Percentiles rank a stretch among this genome's conserved stretches.
These are phyloP conservation scores for Fusarium multiceps DNA, from an alignment of 2,329 filamentous ascomycete genomes.

Conservation along the genomic window DNA sequence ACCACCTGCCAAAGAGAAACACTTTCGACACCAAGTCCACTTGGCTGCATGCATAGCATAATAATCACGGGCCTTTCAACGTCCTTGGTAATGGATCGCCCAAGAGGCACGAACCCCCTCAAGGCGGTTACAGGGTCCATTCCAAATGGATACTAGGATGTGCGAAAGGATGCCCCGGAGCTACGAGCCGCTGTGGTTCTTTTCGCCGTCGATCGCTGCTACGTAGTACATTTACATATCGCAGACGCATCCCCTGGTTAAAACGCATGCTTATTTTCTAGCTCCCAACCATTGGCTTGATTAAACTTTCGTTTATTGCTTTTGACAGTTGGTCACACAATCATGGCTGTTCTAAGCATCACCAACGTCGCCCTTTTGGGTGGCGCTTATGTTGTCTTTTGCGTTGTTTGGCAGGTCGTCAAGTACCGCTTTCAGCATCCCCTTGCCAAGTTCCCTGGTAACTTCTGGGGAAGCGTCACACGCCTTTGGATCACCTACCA, in stretches of 20 bases:
- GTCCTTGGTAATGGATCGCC: slow-evolving; percentile 14
- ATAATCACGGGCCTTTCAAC: slow-evolving; percentile 17
- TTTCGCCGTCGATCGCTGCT: background rate
- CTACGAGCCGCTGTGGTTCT: background rate
- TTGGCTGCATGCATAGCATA: background rate
- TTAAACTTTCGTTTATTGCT: background rate
- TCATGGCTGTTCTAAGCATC: slow-evolving; percentile 26
- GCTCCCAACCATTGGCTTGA: slow-evolving; percentile 8
- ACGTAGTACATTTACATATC: background rate
- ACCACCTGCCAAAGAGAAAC: background rate
- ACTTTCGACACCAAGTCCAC: background rate
- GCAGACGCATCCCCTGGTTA: background rate
- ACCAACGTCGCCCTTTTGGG: slow-evolving; percentile 14
- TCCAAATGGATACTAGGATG: background rate
- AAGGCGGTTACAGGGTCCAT: background rate
- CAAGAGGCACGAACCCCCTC: background rate
- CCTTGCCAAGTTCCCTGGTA: slow-evolving; percentile 32
- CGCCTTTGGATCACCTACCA: slow-evolving; percentile 42
- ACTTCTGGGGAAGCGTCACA: slow-evolving; percentile 33
- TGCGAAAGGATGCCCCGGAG: background rate
- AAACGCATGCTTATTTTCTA: slow-evolving; percentile 15
- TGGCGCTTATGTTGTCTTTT: slow-evolving; percentile 15
- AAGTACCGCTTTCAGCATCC: slow-evolving; percentile 38
- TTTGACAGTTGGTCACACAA: background rate
- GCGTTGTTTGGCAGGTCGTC: slow-evolving; percentile 15